Percentiles rank a stretch among this genome's conserved stretches.
phyloP scores from a whole-genome alignment of 345 rosid genomes.

The Melaleuca alternifolia region DNA sequence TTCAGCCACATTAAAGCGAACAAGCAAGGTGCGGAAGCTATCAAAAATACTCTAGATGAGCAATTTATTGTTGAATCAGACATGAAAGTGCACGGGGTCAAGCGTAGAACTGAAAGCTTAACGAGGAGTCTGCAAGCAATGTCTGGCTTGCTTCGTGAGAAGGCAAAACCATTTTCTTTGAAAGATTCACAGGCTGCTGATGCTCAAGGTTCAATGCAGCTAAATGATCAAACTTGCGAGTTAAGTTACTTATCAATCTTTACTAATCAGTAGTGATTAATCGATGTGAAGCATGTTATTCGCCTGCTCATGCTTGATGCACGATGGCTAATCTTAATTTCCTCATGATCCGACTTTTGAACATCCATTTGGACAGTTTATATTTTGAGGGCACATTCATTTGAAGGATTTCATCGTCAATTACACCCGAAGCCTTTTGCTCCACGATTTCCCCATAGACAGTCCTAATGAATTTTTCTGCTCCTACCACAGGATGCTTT shows the following conservation, averaged over 20 bases:
- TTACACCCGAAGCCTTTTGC: neutral
- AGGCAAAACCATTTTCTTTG: too few relatives aligned
- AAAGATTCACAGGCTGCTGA: too few relatives aligned
- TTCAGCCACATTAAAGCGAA: slow-evolving; percentile 32
- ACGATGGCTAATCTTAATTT: neutral
- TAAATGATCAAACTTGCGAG: too few relatives aligned
- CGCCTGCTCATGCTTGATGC: neutral
- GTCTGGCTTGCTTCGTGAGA: too few relatives aligned
- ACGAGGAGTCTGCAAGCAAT: slow-evolving; percentile 69
- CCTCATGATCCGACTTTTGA: neutral
- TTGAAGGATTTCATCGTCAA: neutral
- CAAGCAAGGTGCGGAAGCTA: slow-evolving; percentile 19
- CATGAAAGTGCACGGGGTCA: slow-evolving; percentile 58
- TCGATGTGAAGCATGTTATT: neutral
- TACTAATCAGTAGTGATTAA: neutral
- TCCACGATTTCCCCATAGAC: neutral
- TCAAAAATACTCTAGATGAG: slow-evolving; percentile 37
- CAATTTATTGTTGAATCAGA: slow-evolving; percentile 72
- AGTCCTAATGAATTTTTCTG: neutral
- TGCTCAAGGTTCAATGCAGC: too few relatives aligned
- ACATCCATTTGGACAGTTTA: neutral
- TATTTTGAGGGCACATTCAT: neutral
- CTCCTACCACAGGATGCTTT: slow-evolving; percentile 37
- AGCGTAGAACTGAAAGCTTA: slow-evolving; percentile 60
- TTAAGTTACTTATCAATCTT: slow-evolving; percentile 23